Evolutionary conservation across 371 early-diverging fungal genomes (phyloP), one percentile per base, ranked within the genome.

Genomic region (Mucor plumbeus): DNA sequence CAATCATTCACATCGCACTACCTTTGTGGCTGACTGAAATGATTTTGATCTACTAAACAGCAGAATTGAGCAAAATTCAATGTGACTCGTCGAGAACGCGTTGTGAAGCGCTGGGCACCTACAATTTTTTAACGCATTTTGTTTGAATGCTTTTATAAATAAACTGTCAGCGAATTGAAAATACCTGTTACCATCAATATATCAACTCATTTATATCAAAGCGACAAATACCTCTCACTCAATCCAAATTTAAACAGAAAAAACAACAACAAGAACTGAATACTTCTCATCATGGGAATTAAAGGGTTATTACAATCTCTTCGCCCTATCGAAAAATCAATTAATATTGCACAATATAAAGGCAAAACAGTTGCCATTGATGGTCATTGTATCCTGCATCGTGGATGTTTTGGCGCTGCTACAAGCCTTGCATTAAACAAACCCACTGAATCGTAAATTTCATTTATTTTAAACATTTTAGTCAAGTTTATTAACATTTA

Each of bases 351-450:
- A 35, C 84, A 90, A 62, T 90, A 90, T 60, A 73, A 81, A 7
- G 95, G 95, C 7, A 79, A 85, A 64, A 83, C 87, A 5, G 82
- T 98, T 0, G 99, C 91, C 1, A 87, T 99, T 26, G 99, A 99
- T 78, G 94, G 92, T 6, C 95, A 97, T 72, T 91, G 93, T 7
- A 97, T 97, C 96, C 91, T 99, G 19, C 94, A 97, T 80, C 85
- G 87, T 54, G 97, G 94, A 17, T 91, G 92, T 0, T 92, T 92
- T 67, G 74, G 88, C 0, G 96, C 95, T 68, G 93, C 95, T 0
- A 64, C 83, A 36, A 95, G 95, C 14, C 78, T 97, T 10, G 88
- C 86, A 7, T 75, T 86, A 19, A 85, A 85, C 14, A 65, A 78
- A 13, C 78, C 81, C 0, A 95, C 95, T 1, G 80, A 80, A 19